Evolutionary conservation across 1,284 basidiomycete species (phyloP).

Genomic region (Marasmius oreades): DNA sequence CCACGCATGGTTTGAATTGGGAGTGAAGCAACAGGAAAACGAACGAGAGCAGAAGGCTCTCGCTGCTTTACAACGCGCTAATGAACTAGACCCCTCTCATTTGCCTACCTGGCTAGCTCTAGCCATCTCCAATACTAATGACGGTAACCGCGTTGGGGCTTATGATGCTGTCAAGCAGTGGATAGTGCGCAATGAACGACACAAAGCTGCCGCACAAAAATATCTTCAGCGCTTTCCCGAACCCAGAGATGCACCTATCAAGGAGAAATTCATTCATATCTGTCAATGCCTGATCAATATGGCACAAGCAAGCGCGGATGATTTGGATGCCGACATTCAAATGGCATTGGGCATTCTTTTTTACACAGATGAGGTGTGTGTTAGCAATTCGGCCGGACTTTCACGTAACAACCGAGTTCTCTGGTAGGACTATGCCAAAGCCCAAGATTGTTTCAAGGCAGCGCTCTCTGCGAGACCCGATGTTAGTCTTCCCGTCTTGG

Average conservation of each 20-base stretch:
- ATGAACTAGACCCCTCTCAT: slow-evolving; percentile 77
- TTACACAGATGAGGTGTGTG: slow-evolving; percentile 79
- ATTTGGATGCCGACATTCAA: slow-evolving; percentile 91
- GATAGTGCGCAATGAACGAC: slow-evolving; percentile 62
- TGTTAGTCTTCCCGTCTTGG: slow-evolving; percentile 41
- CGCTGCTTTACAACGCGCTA: slow-evolving; percentile 77
- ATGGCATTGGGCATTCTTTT: slow-evolving; percentile 92
- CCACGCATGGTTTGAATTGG: slow-evolving; percentile 85
- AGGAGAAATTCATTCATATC: slow-evolving; percentile 45
- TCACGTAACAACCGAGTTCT: slow-evolving; percentile 10
- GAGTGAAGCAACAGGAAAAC: slow-evolving; percentile 98
- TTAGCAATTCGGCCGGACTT: not conserved
- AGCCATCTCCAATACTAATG: slow-evolving; percentile 91
- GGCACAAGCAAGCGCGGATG: slow-evolving; percentile 48
- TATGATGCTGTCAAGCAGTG: slow-evolving; percentile 83
- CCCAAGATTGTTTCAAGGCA: slow-evolving; percentile 91
- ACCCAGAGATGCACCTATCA: slow-evolving; percentile 27
- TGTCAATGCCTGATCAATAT: slow-evolving; percentile 68
- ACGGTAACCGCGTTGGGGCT: slow-evolving; percentile 71
- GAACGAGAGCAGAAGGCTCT: slow-evolving; percentile 93
- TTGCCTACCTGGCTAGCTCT: slow-evolving; percentile 89
- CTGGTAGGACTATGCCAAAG: slow-evolving; percentile 80
- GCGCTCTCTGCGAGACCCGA: slow-evolving; percentile 87
- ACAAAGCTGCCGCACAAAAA: slow-evolving; percentile 44
- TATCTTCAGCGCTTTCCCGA: slow-evolving; percentile 36